Evolutionary conservation across 192 early-diverging fungal genomes (phyloP).

Genomic region (Backusella westeae): DNA sequence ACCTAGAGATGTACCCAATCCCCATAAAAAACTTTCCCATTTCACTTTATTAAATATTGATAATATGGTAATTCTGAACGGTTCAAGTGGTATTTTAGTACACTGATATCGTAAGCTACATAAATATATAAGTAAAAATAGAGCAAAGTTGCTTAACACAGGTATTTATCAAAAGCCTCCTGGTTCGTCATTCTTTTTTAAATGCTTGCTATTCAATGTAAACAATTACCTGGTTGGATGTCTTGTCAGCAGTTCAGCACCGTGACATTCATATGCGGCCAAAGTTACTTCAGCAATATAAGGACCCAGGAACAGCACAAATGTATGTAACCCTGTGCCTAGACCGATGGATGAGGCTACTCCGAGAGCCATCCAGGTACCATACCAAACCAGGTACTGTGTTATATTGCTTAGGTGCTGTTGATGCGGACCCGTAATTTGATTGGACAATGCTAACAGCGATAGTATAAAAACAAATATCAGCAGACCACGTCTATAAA

Average conservation of each 20-base stretch:
- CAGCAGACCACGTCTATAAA: background rate
- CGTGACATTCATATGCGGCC: slow-evolving; percentile 79
- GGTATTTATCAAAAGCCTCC: background rate
- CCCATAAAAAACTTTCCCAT: slow-evolving; percentile 49
- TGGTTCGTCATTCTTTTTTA: background rate
- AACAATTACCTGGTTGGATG: slow-evolving; percentile 58
- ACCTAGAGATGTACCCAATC: slow-evolving; percentile 55
- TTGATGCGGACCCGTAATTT: background rate
- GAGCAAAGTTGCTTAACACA: background rate
- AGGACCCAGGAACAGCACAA: slow-evolving; percentile 91
- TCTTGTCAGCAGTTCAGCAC: slow-evolving; percentile 67
- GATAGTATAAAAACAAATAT: background rate
- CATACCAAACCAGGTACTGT: slow-evolving; percentile 74
- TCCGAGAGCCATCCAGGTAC: slow-evolving; percentile 86
- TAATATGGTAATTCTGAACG: slow-evolving; percentile 47
- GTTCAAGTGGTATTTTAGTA: background rate
- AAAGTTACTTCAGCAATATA: slow-evolving; percentile 90
- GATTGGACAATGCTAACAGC: background rate
- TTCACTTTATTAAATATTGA: slow-evolving; percentile 69
- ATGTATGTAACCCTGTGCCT: slow-evolving; percentile 93
- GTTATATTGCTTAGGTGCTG: slow-evolving; percentile 35
- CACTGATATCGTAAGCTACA: slow-evolving; percentile 10
- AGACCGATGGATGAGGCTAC: slow-evolving; percentile 89
- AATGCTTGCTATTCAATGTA: background rate
- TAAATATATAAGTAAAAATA: background rate